Base-by-base conservation (phyloP, 768 basidiomycete genomes). In the Polyporus arcularius region DNA sequence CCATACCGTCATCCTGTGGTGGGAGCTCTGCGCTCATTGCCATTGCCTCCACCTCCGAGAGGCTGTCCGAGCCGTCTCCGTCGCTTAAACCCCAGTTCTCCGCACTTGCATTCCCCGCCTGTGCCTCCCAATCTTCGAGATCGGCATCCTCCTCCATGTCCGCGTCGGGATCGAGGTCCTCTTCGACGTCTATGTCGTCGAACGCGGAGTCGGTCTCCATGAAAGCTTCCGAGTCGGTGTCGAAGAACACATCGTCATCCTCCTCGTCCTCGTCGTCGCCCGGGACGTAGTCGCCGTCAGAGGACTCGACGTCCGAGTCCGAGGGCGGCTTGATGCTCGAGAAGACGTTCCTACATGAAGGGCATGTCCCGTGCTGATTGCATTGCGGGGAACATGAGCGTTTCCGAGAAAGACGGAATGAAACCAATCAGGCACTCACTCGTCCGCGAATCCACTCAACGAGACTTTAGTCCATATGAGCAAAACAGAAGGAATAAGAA, bases 241-340 rank as follows among this genome's bases (percentile, higher is more conserved):
- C 82, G 53, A 63, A 53, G 66, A 79, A 78, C 11, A 63, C 72
- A 40, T 84, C 78, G 54, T 78, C 82, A 42, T 71, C 69, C 5
- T 72, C 80, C 12, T 71, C 70, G 11, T 79, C 79, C 16, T 83
- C 83, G 59, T 86, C 84, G 41, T 79, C 76, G 4, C 78, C 77
- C 5, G 86, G 87, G 21, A 87, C 70, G 65, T 88, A 89, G 71
- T 89, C 87, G 16, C 82, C 87, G 68, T 88, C 87, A 14, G 83
- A 85, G 4, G 84, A 87, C 67, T 87, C 88, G 68, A 82, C 79
- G 65, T 87, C 87, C 11, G 81, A 80, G 38, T 85, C 82, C 2
- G 80, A 75, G 1, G 75, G 75, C 1, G 80, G 79, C 4, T 70
- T 73, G 41, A 87, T 78, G 53, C 85, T 80, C 41, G 86, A 73